phyloP scores from a whole-genome alignment of 768 basidiomycete species.

The Strobilomyces confusus region DNA sequence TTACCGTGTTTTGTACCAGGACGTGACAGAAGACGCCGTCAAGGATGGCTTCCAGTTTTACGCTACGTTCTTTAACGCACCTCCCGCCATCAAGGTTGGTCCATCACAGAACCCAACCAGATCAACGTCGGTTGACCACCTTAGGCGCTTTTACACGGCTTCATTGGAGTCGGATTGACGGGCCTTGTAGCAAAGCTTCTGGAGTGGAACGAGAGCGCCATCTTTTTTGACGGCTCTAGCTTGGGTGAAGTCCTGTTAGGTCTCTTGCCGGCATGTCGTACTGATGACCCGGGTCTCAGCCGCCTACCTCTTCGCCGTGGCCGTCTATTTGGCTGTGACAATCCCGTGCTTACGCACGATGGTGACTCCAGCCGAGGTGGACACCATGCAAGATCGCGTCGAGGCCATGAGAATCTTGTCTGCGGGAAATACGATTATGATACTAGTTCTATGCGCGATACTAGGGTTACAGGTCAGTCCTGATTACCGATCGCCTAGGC shows the following conservation, averaged over 20 bases:
- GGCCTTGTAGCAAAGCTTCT: conserved; percentile 77
- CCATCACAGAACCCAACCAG: background rate
- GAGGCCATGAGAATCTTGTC: conserved; percentile 79
- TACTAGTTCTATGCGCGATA: conserved; percentile 60
- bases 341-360: conserved; percentile 76
- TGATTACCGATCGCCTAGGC: conserved; percentile 1
- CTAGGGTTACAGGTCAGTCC: conserved; percentile 66
- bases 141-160: conserved; percentile 83
- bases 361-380: conserved; percentile 51
- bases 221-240: conserved; percentile 91
- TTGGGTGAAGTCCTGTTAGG: conserved; percentile 52
- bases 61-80: conserved; percentile 87
- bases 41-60: conserved; percentile 88
- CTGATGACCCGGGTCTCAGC: conserved; percentile 40
- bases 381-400: conserved; percentile 61
- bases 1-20: conserved; percentile 74
- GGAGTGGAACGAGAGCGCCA: conserved; percentile 87
- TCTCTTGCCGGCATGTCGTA: background rate
- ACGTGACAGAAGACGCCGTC: conserved; percentile 58
- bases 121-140: background rate
- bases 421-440: conserved; percentile 85
- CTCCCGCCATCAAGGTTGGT: conserved; percentile 86
- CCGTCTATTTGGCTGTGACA: conserved; percentile 80
- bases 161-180: conserved; percentile 73
- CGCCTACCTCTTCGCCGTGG: conserved; percentile 68